A percentile compares a stretch with the other conserved stretches of the same genome.
Evolutionary conservation across 768 basidiomycete species (phyloP).

Genomic region (Pleurotus giganteus): DNA sequence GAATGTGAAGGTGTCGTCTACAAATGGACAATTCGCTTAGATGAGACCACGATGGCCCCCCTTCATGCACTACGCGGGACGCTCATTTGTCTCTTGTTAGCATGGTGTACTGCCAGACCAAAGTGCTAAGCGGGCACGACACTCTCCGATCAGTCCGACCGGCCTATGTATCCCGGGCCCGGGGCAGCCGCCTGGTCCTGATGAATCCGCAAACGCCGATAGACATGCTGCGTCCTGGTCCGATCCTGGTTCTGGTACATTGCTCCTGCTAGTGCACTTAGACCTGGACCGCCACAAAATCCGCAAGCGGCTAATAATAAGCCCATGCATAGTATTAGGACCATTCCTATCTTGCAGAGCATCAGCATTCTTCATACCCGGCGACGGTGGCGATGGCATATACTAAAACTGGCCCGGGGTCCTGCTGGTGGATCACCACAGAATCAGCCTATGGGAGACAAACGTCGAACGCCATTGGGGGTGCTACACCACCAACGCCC

Average conservation of each 20-base stretch:
- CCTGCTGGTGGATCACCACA: conserved; percentile 45
- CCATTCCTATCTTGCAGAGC: conserved; percentile 47
- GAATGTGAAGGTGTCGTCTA: too few species aligned
- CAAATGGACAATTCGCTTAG: too few species aligned
- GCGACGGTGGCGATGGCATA: conserved; percentile 24
- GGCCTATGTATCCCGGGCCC: conserved; percentile 25
- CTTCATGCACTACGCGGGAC: conserved; percentile 8
- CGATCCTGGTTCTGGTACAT: conserved; percentile 14
- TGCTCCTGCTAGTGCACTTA: conserved; percentile 25
- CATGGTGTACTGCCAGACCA: conserved; percentile 47
- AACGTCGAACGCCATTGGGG: conserved; percentile 21
- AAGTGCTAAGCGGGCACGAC: conserved; percentile 50
- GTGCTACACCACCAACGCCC: conserved; percentile 29
- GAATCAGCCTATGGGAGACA: conserved; percentile 30
- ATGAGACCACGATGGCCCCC: too few species aligned
- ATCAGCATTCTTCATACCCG: conserved; percentile 16
- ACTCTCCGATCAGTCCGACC: conserved; percentile 43
- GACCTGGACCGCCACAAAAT: conserved; percentile 32
- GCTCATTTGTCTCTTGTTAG: conserved; percentile 22
- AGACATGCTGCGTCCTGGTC: conserved; percentile 18
- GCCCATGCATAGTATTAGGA: conserved; percentile 40
- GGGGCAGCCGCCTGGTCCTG: conserved; percentile 13
- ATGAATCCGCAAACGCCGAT: conserved; percentile 8
- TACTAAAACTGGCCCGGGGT: conserved; percentile 25
- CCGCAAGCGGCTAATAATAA: conserved; percentile 25